Evolutionary conservation across 2,329 filamentous ascomycete species (phyloP).

Genomic region (Alternaria metachromatica): DNA sequence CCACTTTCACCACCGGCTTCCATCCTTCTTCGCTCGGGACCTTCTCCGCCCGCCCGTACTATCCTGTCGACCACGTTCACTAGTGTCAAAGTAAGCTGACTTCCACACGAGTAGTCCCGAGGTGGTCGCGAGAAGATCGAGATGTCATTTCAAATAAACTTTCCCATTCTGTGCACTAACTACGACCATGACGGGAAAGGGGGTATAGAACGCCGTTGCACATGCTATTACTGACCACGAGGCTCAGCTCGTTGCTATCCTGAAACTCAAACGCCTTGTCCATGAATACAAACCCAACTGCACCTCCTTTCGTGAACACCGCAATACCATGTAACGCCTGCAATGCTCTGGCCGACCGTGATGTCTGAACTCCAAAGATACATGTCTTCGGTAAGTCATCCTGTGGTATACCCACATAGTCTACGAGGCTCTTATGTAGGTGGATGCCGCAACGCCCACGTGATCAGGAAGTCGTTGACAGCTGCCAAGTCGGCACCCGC

Average conservation of each 20-base stretch:
- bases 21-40: background rate
- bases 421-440: too few relatives aligned
- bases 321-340: background rate
- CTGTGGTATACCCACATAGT: too few relatives aligned
- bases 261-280: background rate
- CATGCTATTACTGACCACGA: background rate
- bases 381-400: background rate
- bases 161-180: background rate
- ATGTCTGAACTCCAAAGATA: background rate
- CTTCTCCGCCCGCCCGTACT: background rate
- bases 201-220: background rate
- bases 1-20: background rate
- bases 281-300: background rate
- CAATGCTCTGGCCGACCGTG: background rate
- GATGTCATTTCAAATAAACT: background rate
- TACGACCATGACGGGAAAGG: background rate
- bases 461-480: background rate
- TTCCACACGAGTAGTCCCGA: background rate
- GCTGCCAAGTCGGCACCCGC: background rate
- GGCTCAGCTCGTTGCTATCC: background rate
- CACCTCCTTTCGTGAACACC: background rate
- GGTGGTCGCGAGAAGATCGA: background rate
- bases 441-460: background rate
- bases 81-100: background rate
- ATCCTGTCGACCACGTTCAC: background rate